Evolutionary conservation across 108 stramenopile genomes (phyloP).

Genomic region (Skeletonema grethae): DNA sequence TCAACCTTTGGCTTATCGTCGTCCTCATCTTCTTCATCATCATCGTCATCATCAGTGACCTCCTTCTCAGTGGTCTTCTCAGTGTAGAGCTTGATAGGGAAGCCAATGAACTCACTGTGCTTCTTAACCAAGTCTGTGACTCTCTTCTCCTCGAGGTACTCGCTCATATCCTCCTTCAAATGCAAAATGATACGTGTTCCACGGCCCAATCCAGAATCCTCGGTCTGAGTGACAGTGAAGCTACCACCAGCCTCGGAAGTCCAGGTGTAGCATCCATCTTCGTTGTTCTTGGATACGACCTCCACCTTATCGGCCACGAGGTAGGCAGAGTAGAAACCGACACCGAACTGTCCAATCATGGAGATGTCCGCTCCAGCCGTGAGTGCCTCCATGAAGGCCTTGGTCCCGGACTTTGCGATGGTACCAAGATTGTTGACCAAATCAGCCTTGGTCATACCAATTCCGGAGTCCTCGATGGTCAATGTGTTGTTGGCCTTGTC

Average conservation of each 20-base stretch:
- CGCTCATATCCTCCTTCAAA: constrained; percentile 99
- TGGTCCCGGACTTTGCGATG: constrained; percentile 99
- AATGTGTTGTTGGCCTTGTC: constrained; percentile 99
- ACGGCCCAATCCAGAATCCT: constrained; percentile 85
- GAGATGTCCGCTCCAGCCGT: constrained; percentile 80
- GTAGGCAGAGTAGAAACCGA: constrained; percentile 99
- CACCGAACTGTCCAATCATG: constrained; percentile 99
- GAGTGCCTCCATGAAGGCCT: constrained; percentile 99
- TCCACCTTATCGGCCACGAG: constrained; percentile 99
- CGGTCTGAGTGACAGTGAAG: constrained; percentile 90
- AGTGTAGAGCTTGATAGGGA: constrained; percentile 99
- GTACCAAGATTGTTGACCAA: constrained; percentile 99
- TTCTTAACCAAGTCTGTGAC: constrained; percentile 99
- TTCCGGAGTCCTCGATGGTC: constrained; percentile 98
- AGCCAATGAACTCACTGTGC: constrained; percentile 99
- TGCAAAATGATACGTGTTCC: constrained; percentile 99
- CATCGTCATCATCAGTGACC: constrained; percentile 98
- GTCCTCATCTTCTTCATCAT: constrained; percentile 91
- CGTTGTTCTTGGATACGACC: constrained; percentile 97
- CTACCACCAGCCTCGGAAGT: constrained; percentile 97
- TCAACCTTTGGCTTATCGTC: constrained; percentile 94
- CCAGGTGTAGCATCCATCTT: constrained; percentile 94
- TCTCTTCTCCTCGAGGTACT: constrained; percentile 98
- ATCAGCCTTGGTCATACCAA: constrained; percentile 99
- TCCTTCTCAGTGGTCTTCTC: constrained; percentile 99